Evolutionary conservation across 352 stramenopile genomes (phyloP).

Genomic region (Phytophthora fragariae): DNA sequence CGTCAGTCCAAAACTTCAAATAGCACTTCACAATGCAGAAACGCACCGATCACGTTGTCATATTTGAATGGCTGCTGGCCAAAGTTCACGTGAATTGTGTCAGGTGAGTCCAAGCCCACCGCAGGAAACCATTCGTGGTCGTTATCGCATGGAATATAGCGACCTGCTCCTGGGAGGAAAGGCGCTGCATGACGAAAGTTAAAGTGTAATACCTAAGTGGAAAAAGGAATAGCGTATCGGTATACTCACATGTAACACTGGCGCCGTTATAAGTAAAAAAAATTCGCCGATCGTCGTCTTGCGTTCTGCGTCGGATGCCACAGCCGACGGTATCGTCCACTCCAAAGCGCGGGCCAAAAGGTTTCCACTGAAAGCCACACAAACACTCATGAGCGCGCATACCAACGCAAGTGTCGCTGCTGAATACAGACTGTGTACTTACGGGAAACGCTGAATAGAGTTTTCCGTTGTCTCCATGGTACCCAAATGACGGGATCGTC

Average conservation of each 20-base stretch:
- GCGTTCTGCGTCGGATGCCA: conserved; percentile 52
- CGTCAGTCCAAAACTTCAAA: not conserved
- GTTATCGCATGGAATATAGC: conserved; percentile 34
- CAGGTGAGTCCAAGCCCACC: conserved; percentile 76
- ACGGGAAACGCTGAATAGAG: conserved; percentile 58
- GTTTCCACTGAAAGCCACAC: conserved; percentile 44
- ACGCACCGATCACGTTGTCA: conserved; percentile 46
- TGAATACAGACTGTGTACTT: conserved; percentile 24
- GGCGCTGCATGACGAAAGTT: conserved; percentile 8
- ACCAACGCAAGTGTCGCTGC: not conserved
- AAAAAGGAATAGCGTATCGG: not conserved
- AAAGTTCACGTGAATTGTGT: conserved; percentile 83
- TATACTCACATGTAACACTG: conserved; percentile 48
- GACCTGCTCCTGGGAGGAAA: conserved; percentile 25
- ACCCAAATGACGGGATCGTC: conserved; percentile 70
- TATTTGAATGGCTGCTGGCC: conserved; percentile 68
- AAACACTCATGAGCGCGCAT: conserved; percentile 1
- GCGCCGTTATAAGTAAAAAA: conserved; percentile 81
- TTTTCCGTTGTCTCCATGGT: conserved; percentile 81
- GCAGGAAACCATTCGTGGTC: conserved; percentile 71
- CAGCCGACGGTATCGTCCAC: conserved; percentile 75
- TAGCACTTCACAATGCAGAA: conserved; percentile 3
- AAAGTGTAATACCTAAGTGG: too few species aligned
- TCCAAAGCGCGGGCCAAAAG: conserved; percentile 62
- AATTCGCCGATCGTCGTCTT: conserved; percentile 43